Percentiles rank a stretch among this genome's conserved stretches.
Conservation (phyloP, 768 basidiomycete species). For the Russula foetens region DNA sequence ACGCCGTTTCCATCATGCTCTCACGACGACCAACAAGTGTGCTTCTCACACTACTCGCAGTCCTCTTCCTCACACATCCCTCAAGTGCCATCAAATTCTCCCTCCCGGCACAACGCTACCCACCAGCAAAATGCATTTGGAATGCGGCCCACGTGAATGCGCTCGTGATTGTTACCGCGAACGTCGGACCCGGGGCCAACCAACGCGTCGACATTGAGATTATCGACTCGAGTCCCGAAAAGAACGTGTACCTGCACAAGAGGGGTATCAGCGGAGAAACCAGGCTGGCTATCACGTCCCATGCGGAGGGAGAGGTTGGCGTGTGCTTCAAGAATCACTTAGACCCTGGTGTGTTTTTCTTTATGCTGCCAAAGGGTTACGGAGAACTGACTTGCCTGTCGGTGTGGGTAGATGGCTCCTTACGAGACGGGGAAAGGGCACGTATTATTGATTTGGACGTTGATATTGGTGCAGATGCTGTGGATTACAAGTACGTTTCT, state of each 20-base stretch:
- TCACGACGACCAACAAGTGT: conserved; percentile 6
- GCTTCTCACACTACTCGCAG: conserved; percentile 11
- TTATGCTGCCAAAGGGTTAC: not conserved
- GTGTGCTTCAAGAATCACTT: conserved; percentile 88
- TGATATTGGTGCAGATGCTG: conserved; percentile 96
- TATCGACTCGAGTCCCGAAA: conserved; percentile 74
- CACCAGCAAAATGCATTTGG: conserved; percentile 87
- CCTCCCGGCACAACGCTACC: conserved; percentile 63
- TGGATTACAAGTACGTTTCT: conserved; percentile 91
- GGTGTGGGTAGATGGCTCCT: conserved; percentile 8
- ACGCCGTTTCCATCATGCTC: conserved; percentile 1
- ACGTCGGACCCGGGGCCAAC: conserved; percentile 63
- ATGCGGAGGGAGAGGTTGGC: conserved; percentile 89
- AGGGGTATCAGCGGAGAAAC: conserved; percentile 84
- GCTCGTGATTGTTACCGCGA: conserved; percentile 94
- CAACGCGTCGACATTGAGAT: conserved; percentile 94
- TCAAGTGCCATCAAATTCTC: conserved; percentile 76
- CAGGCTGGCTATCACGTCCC: conserved; percentile 87
- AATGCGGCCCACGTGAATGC: conserved; percentile 80
- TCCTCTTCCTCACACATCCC: conserved; percentile 27
- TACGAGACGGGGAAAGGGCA: conserved; percentile 40
- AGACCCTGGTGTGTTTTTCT: conserved; percentile 52
- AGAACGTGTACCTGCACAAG: conserved; percentile 89
- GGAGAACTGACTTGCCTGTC: not conserved
- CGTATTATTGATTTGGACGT: conserved; percentile 88